Evolutionary conservation across 257 asterid species (phyloP), one percentile per base, ranked within the genome.

Genomic region (Mentha longifolia): DNA sequence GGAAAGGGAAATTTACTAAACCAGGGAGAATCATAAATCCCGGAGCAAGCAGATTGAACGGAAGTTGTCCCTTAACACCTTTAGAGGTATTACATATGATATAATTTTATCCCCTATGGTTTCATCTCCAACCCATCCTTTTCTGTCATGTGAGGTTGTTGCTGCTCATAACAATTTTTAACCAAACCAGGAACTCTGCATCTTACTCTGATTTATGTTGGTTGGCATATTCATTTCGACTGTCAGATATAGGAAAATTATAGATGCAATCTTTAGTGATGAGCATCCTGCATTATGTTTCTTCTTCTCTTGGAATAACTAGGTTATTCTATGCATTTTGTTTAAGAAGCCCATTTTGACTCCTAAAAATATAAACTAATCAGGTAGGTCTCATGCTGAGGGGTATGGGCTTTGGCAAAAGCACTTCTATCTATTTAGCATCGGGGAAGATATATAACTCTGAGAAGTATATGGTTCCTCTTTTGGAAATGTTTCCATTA

Each of bases 381-480:
- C 84, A 95, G 99, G 98, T 95, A 6, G 99, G 99, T 50, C 75
- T 95, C 85, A 88, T 95, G 97, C 91, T 95, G 55, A 86, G 99
- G 82, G 99, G 98, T 20, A 95, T 95, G 99, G 99, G 99, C 31
- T 95, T 92, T 79, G 93, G 87, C 67, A 87, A 77, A 78, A 80
- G 76, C 71, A 95, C 99, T 37, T 81, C 87, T 42, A 84, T 95
- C 35, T 95, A 79, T 86, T 80, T 95, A 76, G 99, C 99, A 76
- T 89, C 99, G 3, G 99, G 97, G 68, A 88, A 65, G 78, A 95
- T 95, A 80, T 95, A 95, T 25, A 87, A 89, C 74, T 84, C 97
- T 3, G 95, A 87, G 78, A 85, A 96, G 76, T 83, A 89, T 74
- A 95, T 95, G 99, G 85, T 90, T 71, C 99, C 99, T 63, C 86